Evolutionary conservation across 345 rosid genomes (phyloP).

Genomic region (Murraya koenigii): DNA sequence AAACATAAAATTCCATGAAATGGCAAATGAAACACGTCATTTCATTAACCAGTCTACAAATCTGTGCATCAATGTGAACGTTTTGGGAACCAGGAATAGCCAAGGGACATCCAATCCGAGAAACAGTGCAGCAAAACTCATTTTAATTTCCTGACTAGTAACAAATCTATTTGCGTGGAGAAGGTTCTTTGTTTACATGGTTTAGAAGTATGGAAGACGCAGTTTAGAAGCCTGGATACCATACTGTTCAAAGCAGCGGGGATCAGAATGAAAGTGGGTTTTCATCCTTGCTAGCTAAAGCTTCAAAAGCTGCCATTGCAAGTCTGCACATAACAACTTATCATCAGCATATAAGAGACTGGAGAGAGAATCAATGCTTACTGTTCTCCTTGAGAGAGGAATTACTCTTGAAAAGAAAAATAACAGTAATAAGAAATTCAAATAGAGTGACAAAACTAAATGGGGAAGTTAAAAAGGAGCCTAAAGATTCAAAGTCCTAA

Average conservation of each 20-base stretch:
- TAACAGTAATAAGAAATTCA: neutral
- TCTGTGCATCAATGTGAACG: constrained; percentile 2
- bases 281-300: constrained; percentile 33
- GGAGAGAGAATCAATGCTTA: neutral
- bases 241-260: neutral
- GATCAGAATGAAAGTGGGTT: constrained; percentile 23
- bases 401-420: neutral
- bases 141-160: neutral
- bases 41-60: neutral
- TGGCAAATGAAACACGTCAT: neutral
- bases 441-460: too few relatives aligned
- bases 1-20: neutral
- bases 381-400: neutral
- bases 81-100: neutral
- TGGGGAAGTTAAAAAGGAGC: neutral
- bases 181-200: constrained; percentile 11
- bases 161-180: neutral
- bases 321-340: constrained; percentile 44
- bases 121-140: constrained; percentile 2
- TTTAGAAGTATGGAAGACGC: constrained; percentile 11
- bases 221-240: constrained; percentile 12
- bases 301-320: constrained; percentile 28
- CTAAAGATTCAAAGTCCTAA: neutral
- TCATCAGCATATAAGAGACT: constrained; percentile 3
- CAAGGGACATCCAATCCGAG: neutral